Evolutionary conservation across 2,329 filamentous ascomycete species (phyloP), one percentile per base, ranked within the genome.

Genomic region (Fusarium proliferatum): DNA sequence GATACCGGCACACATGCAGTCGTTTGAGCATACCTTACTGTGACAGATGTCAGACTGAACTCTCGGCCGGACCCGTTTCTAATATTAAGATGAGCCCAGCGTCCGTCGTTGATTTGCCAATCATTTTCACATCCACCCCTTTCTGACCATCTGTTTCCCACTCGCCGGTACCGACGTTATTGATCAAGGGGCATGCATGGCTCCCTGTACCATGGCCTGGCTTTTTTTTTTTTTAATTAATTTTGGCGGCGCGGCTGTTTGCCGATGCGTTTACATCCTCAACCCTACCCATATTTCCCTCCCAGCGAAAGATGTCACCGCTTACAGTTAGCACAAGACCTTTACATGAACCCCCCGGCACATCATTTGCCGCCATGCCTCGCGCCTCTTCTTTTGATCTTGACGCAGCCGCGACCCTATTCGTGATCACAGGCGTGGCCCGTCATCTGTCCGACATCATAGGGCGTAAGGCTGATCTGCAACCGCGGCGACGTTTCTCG

Each of bases 381-480:
- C 64, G 60, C 59, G 55, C 52, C 68, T 72, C 52, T 53, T 60
- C 55, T 55, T 49, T 72, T 48, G 26, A 51, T 34, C n/a, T 75
- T 72, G 38, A 64, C 64, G 57, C 61, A 63, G 53, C 48, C 69
- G 57, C 48, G 33, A 58, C 63, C 48, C 67, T 49, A 75, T 71
- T 76, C 61, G 69, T 62, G 52, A 71, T 41, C 26, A 51, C 38
- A 28, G 10, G 64, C 41, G 33, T 71, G 75, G 67, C 76, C 63
- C 66, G 62, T 74, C 65, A 67, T 66, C 55, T 61, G 30, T 51
- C 52, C 59, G 21, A 65, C 71, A 69, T 67, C 62, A 73, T 58
- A 60, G 45, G 52, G 68, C 59, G 66, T 57, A 72, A 77, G 76
- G 76, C 73, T 77, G 74, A 76, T 69, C 55, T 63, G 69, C 60